These are phyloP conservation scores for Quercus gilva DNA, from an alignment of 306 rosid genomes.

Conservation along the genomic window DNA sequence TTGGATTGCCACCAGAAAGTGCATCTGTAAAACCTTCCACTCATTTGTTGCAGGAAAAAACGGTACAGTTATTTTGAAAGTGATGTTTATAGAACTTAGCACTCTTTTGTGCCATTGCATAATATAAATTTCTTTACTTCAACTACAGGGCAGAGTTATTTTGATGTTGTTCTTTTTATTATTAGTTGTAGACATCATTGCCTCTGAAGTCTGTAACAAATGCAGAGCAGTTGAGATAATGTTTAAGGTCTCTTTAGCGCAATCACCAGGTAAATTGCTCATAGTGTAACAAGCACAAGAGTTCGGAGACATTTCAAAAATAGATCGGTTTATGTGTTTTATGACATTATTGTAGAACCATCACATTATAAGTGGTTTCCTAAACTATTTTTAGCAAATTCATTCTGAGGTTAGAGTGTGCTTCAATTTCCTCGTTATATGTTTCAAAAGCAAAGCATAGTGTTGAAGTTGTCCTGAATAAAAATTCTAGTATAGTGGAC, in stretches of 20 bases:
- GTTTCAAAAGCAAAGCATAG: background rate
- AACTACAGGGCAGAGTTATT: background rate
- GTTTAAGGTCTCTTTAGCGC: slow-evolving; percentile 60
- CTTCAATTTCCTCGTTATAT: background rate
- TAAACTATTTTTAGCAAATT: background rate
- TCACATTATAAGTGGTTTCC: background rate
- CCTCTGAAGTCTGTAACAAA: slow-evolving; percentile 32
- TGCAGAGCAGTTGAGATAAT: slow-evolving; percentile 49
- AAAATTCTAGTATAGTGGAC: background rate
- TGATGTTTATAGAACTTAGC: background rate
- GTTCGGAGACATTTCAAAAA: background rate
- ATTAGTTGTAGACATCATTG: slow-evolving; percentile 34
- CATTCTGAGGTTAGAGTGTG: background rate
- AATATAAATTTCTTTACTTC: background rate
- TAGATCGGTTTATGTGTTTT: no score
- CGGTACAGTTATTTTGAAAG: slow-evolving; percentile 29
- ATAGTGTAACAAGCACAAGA: background rate
- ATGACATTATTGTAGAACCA: no score
- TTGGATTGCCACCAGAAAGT: slow-evolving; percentile 42
- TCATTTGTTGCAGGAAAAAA: slow-evolving; percentile 18
- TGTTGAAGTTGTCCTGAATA: background rate
- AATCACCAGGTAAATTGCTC: slow-evolving; percentile 45
- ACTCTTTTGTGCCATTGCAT: background rate
- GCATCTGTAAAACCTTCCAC: slow-evolving; percentile 19
- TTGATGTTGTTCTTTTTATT: slow-evolving; percentile 6